Percentiles rank a stretch among this genome's conserved stretches.
Evolutionary conservation across 2,329 filamentous ascomycete species (phyloP).

Genomic region (Apiospora pterosperma): DNA sequence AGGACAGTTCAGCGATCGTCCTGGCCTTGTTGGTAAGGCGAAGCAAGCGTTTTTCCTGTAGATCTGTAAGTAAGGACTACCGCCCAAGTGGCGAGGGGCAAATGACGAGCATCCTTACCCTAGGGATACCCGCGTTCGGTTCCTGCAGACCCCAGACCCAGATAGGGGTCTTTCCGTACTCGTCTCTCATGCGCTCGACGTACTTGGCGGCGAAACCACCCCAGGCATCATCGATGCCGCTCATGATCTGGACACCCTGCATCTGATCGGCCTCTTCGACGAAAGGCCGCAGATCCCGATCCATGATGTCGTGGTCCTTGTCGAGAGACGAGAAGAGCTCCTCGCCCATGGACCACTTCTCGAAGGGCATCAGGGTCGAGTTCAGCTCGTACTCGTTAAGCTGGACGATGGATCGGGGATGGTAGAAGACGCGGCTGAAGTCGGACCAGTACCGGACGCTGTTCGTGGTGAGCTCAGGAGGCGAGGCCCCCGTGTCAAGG

Average conservation of each 20-base stretch:
- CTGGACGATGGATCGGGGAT: conserved; percentile 83
- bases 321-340: conserved; percentile 73
- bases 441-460: conserved; percentile 96
- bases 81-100: background rate
- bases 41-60: conserved; percentile 58
- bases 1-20: conserved; percentile 64
- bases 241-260: conserved; percentile 79
- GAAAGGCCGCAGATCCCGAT: conserved; percentile 86
- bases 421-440: conserved; percentile 88
- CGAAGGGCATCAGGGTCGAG: conserved; percentile 77
- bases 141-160: conserved; percentile 86
- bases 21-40: conserved; percentile 72
- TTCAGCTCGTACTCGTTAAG: conserved; percentile 84
- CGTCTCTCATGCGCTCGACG: conserved; percentile 76
- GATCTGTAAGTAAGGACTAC: background rate
- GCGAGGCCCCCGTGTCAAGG: conserved; percentile 66
- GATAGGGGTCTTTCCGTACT: conserved; percentile 82
- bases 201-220: conserved; percentile 73
- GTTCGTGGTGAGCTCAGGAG: conserved; percentile 61
- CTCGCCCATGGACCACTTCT: conserved; percentile 69
- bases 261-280: conserved; percentile 91
- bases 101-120: conserved; percentile 38
- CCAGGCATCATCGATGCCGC: conserved; percentile 75
- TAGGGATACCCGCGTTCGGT: conserved; percentile 45
- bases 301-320: conserved; percentile 79